Evolutionary conservation across 2,329 filamentous ascomycete genomes (phyloP), one percentile per base, ranked within the genome.

Genomic region (Claviceps sp.): DNA sequence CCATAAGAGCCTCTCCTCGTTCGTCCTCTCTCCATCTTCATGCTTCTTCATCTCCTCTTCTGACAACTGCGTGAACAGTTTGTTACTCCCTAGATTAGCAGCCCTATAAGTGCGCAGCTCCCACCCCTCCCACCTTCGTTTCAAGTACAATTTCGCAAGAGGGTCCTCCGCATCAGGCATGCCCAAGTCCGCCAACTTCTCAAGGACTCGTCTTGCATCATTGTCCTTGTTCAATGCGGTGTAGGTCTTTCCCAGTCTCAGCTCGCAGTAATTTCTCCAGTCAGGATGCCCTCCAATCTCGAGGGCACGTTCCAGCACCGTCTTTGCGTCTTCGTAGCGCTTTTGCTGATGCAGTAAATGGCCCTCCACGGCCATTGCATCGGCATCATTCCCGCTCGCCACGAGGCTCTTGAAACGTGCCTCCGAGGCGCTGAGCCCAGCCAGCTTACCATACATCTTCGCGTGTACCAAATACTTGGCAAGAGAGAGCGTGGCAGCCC

Each of bases 311-410:
- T 58, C 52, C 11, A 66, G 51, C 4, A 56, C 45, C 16, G 48
- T 50, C 24, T 54, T 55, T 4, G 64, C 61, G 8, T 56, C 58
- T 1, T 53, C 52, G 50, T 60, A 61, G 38, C 57, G 60, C 5
- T 59, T 60, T 41, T 58, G 54, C 26, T 48, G 46, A 47, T 58
- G 60, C 13, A 65, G 60, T 26, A 58, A 26, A 50, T 64, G 60
- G 16, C 64, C 69, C 43, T 69, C 61, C 8, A 62, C 57, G 4
- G 64, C 62, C 22, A 70, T 57, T 37, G 67, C 69, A 45, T 71
- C 59, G 3, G 66, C 58, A 40, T 71, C 60, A n/a, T 56, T 60
- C 26, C 59, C 62, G 34, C 55, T 52, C 13, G 56, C 44, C 30
- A 68, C 58, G 10, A 71, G 55, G 26, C 60, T 48, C 55, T 56